Base-by-base conservation (phyloP, 2,329 filamentous ascomycete genomes). In the Aspergillus awamori region DNA sequence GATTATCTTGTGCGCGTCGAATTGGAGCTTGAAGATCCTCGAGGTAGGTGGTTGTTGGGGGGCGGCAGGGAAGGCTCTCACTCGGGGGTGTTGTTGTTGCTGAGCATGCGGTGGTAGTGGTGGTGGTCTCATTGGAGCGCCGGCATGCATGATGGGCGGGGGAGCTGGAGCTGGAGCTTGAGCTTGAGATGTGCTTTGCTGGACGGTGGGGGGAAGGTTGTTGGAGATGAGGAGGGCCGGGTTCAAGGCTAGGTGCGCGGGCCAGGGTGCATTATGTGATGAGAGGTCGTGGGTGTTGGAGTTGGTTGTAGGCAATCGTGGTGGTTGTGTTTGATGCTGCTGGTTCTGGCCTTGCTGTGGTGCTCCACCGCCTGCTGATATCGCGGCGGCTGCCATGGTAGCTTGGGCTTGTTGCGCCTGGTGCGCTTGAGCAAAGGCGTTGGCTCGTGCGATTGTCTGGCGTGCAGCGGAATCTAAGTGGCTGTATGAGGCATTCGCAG, bases 21-120 rank as follows among this genome's bases (percentile, higher is more conserved):
- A 99, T 75, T 99, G 95, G 38, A 98, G 82, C 77, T 99, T 99
- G 82, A 98, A 99, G 3, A 99, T 91, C 24, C 95, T 77, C 10
- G 86, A 83, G 38, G 82, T 83, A 20, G 75, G 72, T 30, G 64
- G 73, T 43, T 26, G 56, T 48, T 6, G n/a, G 22, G 39, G 45
- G 43, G 30, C 48, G 22, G 13, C 17, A 43, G 22, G 24, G 6
- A 26, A 30, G 28, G 28, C 17, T 20, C 53, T 30, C 45, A 49
- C 8, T 26, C 45, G 47, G 28, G 24, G 47, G 26, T 51, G 33
- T 36, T 36, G 33, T 2, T 36, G 33, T 36, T 36, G 33, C 33
- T 36, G 33, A 13, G 11, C 33, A 13, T 36, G 33, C 4, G 33
- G 11, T 36, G 33, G 33, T 36, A 36, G 10, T 36, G 11, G 10